Base-by-base conservation (phyloP, 2,329 filamentous ascomycete genomes). In the Sarocladium kiliense region DNA sequence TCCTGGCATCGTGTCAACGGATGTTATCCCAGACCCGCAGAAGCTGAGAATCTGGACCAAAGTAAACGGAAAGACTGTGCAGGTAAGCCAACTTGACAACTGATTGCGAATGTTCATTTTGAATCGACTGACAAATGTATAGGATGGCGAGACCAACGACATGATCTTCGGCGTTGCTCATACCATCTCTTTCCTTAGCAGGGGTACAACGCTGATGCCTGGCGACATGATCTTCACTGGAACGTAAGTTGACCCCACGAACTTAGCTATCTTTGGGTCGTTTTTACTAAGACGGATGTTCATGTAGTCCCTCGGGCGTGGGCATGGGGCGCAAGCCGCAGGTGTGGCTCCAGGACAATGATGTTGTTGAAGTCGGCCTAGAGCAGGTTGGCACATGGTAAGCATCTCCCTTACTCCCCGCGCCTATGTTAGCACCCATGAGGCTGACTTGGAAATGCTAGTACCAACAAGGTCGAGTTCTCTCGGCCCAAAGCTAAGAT, bases 291-390 rank as follows among this genome's bases (percentile, higher is more conserved):
- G 26, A 56, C 32, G 2, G 9, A 25, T 32, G 26, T 12, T 32
- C 3, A 19, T 21, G 19, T 41, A 84, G 80, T 10, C 87, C 86
- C 0, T 79, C 84, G 58, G 87, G 87, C 30, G 87, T 91, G 19
- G 87, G 84, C 1, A 85, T 87, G 80, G 87, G 86, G 14, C 77
- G 80, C 51, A 84, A 79, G 55, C 86, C 86, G 2, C 80, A 78
- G 56, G 61, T 87, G 10, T 89, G 86, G 84, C 71, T 90, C 56
- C 83, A 85, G 67, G 78, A 90, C 65, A 84, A 86, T 3, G 87
- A 90, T 66, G 70, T 83, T 21, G 85, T 89, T 19, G 84, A 89
- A 65, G 86, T 90, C 51, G 77, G 76, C 6, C 74, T 90, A 1
- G 84, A 89, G 61, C 74, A 77, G 1, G 82, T 90, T 6, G 87